Percentiles rank a stretch among this genome's conserved stretches.
These are phyloP conservation scores for Harringtonia lauricola DNA, from an alignment of 2,329 filamentous ascomycete genomes.

Conservation along the genomic window DNA sequence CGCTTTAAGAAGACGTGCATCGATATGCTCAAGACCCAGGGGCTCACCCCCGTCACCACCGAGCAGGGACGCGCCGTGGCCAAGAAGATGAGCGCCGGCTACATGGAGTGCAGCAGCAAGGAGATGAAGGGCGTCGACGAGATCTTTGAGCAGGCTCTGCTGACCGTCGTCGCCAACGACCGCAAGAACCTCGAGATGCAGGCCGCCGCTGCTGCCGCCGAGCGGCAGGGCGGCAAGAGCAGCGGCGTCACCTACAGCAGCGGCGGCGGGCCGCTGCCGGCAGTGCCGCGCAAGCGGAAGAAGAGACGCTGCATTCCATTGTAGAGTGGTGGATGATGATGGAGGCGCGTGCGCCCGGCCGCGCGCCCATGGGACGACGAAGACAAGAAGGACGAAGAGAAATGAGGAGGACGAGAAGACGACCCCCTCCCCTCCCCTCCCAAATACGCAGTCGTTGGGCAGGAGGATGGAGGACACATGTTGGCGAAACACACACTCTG, in stretches of 20 bases:
- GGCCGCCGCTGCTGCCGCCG: slow-evolving; percentile 24
- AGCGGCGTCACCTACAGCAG: slow-evolving; percentile 19
- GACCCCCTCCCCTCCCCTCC: no score
- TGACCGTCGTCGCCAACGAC: slow-evolving; percentile 78
- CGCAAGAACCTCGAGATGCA: slow-evolving; percentile 48
- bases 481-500: neutral
- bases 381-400: no score
- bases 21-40: slow-evolving; percentile 96
- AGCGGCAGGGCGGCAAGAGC: slow-evolving; percentile 20
- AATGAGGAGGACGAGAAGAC: no score
- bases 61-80: slow-evolving; percentile 85
- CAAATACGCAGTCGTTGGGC: neutral
- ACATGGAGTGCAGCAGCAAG: slow-evolving; percentile 98
- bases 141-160: slow-evolving; percentile 86
- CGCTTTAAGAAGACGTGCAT: slow-evolving; percentile 94
- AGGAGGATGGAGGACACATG: neutral
- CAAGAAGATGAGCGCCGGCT: slow-evolving; percentile 84
- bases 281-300: slow-evolving; percentile 57
- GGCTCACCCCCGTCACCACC: slow-evolving; percentile 84
- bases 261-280: slow-evolving; percentile 21
- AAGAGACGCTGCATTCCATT: slow-evolving; percentile 75
- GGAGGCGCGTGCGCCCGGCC: no score
- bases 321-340: slow-evolving; percentile 35
- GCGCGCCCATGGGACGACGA: no score
- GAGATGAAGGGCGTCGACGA: slow-evolving; percentile 94